phyloP scores from a whole-genome alignment of 495 filamentous ascomycete species.

The Aspergillus funiculosus region DNA sequence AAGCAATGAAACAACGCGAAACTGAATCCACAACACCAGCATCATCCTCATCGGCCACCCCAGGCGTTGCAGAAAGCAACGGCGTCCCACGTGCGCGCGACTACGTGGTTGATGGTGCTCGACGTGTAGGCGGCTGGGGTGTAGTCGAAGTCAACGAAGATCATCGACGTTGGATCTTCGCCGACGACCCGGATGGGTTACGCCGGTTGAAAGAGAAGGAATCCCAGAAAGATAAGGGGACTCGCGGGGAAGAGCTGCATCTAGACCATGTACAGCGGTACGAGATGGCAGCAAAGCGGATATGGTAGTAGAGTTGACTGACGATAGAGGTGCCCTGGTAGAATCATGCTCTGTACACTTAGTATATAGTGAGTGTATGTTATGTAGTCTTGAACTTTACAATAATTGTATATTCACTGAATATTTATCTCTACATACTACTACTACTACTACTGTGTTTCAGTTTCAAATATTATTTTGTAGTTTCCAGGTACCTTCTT shows the following conservation, averaged over 20 bases:
- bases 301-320: conserved; percentile 56
- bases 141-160: conserved; percentile 85
- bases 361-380: too few species aligned
- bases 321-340: too few species aligned
- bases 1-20: conserved; percentile 70
- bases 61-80: not conserved
- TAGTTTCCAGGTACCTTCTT: too few species aligned
- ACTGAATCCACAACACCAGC: conserved; percentile 32
- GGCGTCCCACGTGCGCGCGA: conserved; percentile 31
- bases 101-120: conserved; percentile 60
- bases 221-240: conserved; percentile 51
- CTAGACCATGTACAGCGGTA: conserved; percentile 73
- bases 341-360: too few species aligned
- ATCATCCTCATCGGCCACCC: conserved; percentile 7
- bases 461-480: too few species aligned
- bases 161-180: conserved; percentile 78
- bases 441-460: too few species aligned
- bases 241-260: conserved; percentile 48
- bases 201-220: conserved; percentile 66
- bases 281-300: conserved; percentile 89
- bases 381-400: not conserved
- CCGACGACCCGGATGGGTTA: conserved; percentile 70
- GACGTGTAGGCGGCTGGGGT: conserved; percentile 73
- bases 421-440: too few species aligned
- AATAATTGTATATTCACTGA: too few species aligned